Evolutionary conservation across 2,329 filamentous ascomycete species (phyloP).

Genomic region (Diaporthe caulivora): DNA sequence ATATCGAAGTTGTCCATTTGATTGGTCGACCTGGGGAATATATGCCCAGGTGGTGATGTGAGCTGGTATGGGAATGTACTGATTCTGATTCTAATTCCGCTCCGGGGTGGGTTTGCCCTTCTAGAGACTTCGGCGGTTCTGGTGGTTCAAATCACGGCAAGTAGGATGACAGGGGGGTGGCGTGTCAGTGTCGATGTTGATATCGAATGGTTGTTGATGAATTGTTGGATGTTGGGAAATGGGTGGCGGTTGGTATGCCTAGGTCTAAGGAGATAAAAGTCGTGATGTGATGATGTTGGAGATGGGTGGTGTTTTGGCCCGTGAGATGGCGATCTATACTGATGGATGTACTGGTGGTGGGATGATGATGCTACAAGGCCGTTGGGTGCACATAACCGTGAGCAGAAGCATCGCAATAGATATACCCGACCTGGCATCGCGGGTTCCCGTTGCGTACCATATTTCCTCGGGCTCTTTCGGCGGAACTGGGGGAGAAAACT

Average conservation of each 20-base stretch:
- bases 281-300: conserved; percentile 18
- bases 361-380: conserved; percentile 36
- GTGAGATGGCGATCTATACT: conserved; percentile 6
- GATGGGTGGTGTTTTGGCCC: conserved; percentile 16
- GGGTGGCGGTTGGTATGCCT: conserved; percentile 6
- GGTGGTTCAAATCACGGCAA: background rate
- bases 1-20: conserved; percentile 39
- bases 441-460: conserved; percentile 17
- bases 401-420: conserved; percentile 39
- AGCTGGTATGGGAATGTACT: conserved; percentile 7
- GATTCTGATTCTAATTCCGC: background rate
- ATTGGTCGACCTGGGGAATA: conserved; percentile 20
- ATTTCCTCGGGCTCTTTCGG: conserved; percentile 35
- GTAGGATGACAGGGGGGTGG: conserved; percentile 18
- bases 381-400: conserved; percentile 16
- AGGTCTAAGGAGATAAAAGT: conserved; percentile 24
- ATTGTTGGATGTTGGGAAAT: conserved; percentile 28
- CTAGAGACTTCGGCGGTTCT: background rate
- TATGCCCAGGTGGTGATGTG: conserved; percentile 20
- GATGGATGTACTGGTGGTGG: conserved; percentile 25
- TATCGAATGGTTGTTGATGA: conserved; percentile 15
- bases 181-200: conserved; percentile 31
- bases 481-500: conserved; percentile 14
- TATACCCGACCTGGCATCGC: conserved; percentile 36
- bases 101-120: conserved; percentile 3